These are phyloP conservation scores for Hysterangium stoloniferum DNA, from an alignment of 768 basidiomycete species.

Conservation along the genomic window DNA sequence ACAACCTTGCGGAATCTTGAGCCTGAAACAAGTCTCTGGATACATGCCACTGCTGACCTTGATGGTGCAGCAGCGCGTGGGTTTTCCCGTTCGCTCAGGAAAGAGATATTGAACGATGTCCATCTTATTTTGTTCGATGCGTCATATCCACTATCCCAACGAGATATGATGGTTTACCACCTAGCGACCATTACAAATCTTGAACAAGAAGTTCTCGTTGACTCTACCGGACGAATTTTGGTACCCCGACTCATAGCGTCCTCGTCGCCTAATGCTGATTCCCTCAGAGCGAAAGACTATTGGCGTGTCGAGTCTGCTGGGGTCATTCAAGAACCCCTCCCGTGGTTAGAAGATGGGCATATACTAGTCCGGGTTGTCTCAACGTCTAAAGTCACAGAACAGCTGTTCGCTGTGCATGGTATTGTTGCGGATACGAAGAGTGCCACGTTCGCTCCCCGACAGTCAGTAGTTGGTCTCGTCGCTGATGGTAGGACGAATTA, in stretches of 20 bases:
- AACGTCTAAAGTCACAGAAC: no score
- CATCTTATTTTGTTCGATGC: constrained; percentile 25
- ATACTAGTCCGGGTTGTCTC: not conserved
- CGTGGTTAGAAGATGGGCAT: not conserved
- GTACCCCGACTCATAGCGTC: constrained; percentile 26
- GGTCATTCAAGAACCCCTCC: not conserved
- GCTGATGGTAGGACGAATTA: no score
- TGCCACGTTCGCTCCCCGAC: constrained; percentile 9
- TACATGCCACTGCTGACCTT: constrained; percentile 21
- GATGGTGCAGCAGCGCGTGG: constrained; percentile 26
- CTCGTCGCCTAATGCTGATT: constrained; percentile 6
- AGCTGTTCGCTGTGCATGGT: no score
- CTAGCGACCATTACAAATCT: not conserved
- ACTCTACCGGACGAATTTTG: constrained; percentile 19
- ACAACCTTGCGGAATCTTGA: constrained; percentile 8
- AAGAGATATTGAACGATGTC: constrained; percentile 26
- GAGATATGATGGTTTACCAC: not conserved
- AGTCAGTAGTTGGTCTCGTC: no score
- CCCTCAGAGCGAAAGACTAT: not conserved
- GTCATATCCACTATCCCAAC: constrained; percentile 13
- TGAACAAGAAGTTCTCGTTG: constrained; percentile 20
- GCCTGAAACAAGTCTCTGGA: constrained; percentile 20
- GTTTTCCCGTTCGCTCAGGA: constrained; percentile 23
- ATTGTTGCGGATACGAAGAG: no score
- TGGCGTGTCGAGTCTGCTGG: not conserved